Conservation (phyloP, 2,329 filamentous ascomycete species). For the Lasiodiplodia sp. region DNA sequence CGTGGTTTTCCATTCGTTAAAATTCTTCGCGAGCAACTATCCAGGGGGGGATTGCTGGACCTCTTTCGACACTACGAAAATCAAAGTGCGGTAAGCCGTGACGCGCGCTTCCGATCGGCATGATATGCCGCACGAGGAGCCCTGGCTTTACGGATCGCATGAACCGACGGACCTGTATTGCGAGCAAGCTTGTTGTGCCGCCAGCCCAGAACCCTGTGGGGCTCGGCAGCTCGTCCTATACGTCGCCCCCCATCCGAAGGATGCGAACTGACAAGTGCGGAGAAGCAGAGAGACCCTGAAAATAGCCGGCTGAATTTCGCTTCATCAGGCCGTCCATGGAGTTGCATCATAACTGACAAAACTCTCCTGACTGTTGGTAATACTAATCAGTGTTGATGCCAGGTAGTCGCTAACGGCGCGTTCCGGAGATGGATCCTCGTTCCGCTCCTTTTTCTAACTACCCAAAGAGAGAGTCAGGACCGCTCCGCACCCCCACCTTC, state of each 20-base stretch:
- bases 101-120: slow-evolving; percentile 8
- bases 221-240: slow-evolving; percentile 16
- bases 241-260: neutral
- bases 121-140: slow-evolving; percentile 3
- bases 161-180: neutral
- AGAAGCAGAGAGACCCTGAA: slow-evolving; percentile 4
- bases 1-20: neutral
- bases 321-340: slow-evolving; percentile 5
- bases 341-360: slow-evolving; percentile 15
- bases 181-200: neutral
- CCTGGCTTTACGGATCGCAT: neutral
- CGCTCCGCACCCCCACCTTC: slow-evolving; percentile 1
- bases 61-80: neutral
- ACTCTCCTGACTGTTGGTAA: slow-evolving; percentile 6
- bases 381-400: neutral
- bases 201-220: neutral
- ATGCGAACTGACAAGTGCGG: slow-evolving; percentile 13
- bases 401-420: slow-evolving; percentile 8
- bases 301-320: neutral
- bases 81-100: neutral
- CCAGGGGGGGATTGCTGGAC: neutral
- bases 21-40: neutral
- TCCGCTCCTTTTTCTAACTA: neutral
- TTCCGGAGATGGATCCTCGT: slow-evolving; percentile 1
- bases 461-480: neutral